Percentiles rank a stretch among this genome's conserved stretches.
Evolutionary conservation across 768 basidiomycete species (phyloP).

Genomic region (Pleurotus citrinopileatus): DNA sequence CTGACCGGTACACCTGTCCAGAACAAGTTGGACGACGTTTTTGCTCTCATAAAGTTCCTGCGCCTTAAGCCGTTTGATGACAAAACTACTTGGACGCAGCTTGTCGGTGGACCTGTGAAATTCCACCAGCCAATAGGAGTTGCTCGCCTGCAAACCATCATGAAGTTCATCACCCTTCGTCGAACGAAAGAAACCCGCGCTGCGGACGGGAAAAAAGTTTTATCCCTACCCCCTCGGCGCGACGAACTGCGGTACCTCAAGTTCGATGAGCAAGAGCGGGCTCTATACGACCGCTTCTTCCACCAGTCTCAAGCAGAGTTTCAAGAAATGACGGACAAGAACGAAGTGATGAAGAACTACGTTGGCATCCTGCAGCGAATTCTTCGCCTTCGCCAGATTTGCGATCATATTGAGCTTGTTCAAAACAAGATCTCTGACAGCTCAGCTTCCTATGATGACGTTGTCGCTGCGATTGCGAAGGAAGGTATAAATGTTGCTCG

Average conservation of each 20-base stretch:
- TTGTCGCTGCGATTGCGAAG: conserved; percentile 66
- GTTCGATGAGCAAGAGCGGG: conserved; percentile 79
- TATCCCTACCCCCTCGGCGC: conserved; percentile 85
- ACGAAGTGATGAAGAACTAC: conserved; percentile 97
- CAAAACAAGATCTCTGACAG: conserved; percentile 60
- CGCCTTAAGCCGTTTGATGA: conserved; percentile 91
- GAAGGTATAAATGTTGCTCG: conserved; percentile 77
- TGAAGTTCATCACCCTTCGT: conserved; percentile 94
- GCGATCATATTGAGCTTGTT: conserved; percentile 92
- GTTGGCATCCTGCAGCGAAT: conserved; percentile 97
- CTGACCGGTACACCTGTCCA: conserved; percentile 99
- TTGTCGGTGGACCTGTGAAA: conserved; percentile 90
- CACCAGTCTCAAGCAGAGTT: conserved; percentile 91
- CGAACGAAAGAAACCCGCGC: conserved; percentile 91
- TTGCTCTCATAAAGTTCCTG: conserved; percentile 94
- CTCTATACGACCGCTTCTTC: conserved; percentile 87
- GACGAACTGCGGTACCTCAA: conserved; percentile 85
- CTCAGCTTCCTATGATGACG: conserved; percentile 70
- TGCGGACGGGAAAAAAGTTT: conserved; percentile 78
- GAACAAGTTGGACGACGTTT: conserved; percentile 98
- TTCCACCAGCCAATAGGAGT: conserved; percentile 87
- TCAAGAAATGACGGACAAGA: conserved; percentile 78
- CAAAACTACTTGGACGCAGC: conserved; percentile 90
- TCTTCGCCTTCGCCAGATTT: conserved; percentile 93
- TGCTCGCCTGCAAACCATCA: conserved; percentile 92